Percentiles rank a stretch among this genome's conserved stretches.
Evolutionary conservation across 192 early-diverging fungal species (phyloP).

Genomic region (Coemansia sp.): DNA sequence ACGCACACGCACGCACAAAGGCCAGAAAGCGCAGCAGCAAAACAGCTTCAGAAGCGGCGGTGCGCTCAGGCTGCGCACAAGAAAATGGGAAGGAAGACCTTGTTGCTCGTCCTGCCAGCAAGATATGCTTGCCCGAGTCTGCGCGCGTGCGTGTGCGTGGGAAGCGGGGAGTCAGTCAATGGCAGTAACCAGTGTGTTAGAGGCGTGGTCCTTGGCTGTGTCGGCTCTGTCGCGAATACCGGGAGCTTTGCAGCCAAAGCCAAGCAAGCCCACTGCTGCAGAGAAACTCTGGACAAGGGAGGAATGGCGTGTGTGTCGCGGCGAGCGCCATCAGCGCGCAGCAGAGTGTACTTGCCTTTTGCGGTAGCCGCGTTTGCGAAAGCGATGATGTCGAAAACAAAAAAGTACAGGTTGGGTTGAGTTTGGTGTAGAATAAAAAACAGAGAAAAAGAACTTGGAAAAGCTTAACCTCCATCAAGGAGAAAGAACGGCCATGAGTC

Average conservation of each 20-base stretch:
- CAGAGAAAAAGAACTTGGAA: neutral
- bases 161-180: neutral
- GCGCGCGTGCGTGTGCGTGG: neutral
- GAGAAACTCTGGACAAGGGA: neutral
- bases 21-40: neutral
- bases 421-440: neutral
- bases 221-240: neutral
- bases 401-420: neutral
- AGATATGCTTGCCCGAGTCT: neutral
- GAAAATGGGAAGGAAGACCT: neutral
- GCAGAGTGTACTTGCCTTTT: slow-evolving; percentile 1
- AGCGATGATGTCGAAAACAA: neutral
- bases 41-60: neutral
- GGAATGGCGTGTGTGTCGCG: neutral
- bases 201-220: neutral
- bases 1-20: neutral
- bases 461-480: neutral
- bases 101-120: neutral
- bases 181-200: neutral
- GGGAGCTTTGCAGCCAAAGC: neutral
- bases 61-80: neutral
- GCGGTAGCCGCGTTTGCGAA: neutral
- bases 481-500: neutral
- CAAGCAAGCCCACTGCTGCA: neutral
- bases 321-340: neutral